These are phyloP conservation scores for Chlorella sorokiniana DNA, from an alignment of 139 green algal genomes.

Conservation along the genomic window DNA sequence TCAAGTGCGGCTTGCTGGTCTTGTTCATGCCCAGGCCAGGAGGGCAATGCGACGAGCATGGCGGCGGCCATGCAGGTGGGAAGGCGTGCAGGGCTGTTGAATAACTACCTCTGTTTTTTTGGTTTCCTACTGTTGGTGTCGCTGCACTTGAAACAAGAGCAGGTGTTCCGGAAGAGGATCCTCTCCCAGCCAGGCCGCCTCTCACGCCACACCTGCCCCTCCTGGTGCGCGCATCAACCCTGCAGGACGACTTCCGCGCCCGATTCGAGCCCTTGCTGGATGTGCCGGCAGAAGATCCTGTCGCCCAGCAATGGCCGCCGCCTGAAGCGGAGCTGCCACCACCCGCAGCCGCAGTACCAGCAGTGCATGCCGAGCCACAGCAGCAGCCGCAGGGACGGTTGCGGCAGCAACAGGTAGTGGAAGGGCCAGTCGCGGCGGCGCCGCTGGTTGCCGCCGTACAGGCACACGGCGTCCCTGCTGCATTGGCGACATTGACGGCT, in stretches of 20 bases:
- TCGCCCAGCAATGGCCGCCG: not conserved
- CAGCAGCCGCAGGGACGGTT: not conserved
- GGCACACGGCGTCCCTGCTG: too few relatives aligned
- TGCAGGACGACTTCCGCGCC: conserved; percentile 24
- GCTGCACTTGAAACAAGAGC: too few relatives aligned
- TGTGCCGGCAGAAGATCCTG: not conserved
- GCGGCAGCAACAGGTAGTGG: too few relatives aligned
- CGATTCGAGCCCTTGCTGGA: conserved; percentile 28
- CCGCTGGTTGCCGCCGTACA: too few relatives aligned
- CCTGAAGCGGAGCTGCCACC: not conserved
- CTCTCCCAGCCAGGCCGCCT: too few relatives aligned
- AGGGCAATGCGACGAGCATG: too few relatives aligned
- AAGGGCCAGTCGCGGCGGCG: too few relatives aligned
- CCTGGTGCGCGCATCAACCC: too few relatives aligned
- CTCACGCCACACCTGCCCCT: not conserved
- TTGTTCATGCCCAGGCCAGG: too few relatives aligned
- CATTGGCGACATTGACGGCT: too few relatives aligned
- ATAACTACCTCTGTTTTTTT: not conserved
- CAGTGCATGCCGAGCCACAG: not conserved
- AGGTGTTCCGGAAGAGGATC: too few relatives aligned
- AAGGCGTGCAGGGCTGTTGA: not conserved
- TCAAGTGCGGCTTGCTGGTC: not conserved
- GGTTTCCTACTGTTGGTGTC: not conserved
- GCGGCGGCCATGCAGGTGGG: conserved; percentile 3
- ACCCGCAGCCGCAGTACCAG: not conserved